Percentiles rank a stretch among this genome's conserved stretches.
phyloP scores from a whole-genome alignment of 1,139 yeast genomes.

The Zhuliangozyma blackwelliae region DNA sequence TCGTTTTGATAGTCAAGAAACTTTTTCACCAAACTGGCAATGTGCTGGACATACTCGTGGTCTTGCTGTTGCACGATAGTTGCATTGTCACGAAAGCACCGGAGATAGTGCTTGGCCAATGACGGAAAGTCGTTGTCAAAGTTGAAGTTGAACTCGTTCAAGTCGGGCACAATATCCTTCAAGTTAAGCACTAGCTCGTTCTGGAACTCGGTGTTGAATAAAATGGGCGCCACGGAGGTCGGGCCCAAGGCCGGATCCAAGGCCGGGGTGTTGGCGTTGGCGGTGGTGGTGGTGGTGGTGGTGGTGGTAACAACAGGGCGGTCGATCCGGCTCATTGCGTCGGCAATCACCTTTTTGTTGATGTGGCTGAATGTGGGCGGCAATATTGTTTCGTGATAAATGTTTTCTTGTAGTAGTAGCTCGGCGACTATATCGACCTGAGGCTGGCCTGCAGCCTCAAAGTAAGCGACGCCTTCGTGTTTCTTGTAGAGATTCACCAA shows the following conservation, averaged over 20 bases:
- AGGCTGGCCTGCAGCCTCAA: constrained; percentile 14
- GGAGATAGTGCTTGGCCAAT: constrained; percentile 20
- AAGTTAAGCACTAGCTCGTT: constrained; percentile 12
- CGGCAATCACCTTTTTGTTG: not conserved
- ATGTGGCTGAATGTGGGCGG: not conserved
- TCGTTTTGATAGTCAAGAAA: constrained; percentile 30
- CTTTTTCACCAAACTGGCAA: constrained; percentile 19
- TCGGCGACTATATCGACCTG: constrained; percentile 14
- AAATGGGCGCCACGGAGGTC: no score
- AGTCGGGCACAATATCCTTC: constrained; percentile 24
- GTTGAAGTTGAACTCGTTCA: constrained; percentile 26
- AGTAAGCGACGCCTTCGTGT: constrained; percentile 17
- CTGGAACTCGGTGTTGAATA: no score
- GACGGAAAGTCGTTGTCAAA: constrained; percentile 23
- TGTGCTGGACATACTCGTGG: constrained; percentile 18
- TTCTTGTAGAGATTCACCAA: constrained; percentile 24
- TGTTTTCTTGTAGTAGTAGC: constrained; percentile 14
- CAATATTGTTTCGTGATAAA: not conserved
- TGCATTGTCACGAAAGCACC: constrained; percentile 16
- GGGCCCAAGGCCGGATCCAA: no score
- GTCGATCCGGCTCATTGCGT: not conserved
- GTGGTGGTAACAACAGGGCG: no score
- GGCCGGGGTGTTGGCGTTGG: no score
- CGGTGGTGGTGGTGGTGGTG: no score
- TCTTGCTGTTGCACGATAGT: constrained; percentile 17